phyloP scores from a whole-genome alignment of 176 grass and related monocot genomes.

The Aegilops speltoides region DNA sequence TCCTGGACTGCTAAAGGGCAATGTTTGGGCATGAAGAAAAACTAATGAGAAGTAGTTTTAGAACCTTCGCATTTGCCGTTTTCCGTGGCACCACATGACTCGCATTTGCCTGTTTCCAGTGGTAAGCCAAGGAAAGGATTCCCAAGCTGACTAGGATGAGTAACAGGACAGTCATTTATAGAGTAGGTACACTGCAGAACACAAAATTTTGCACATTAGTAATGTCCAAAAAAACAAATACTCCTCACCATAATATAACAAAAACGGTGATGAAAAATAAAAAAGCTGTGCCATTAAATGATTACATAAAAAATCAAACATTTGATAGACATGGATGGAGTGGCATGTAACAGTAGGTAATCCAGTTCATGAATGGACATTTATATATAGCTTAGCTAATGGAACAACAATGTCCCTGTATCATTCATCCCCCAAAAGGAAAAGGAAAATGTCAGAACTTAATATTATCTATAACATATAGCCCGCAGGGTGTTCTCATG shows the following conservation, averaged over 20 bases:
- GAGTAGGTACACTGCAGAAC: conserved; percentile 61
- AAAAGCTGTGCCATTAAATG: background rate
- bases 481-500: background rate
- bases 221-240: conserved; percentile 6
- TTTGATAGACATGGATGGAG: background rate
- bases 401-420: background rate
- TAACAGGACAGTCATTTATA: conserved; percentile 65
- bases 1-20: conserved; percentile 1
- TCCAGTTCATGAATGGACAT: background rate
- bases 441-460: background rate
- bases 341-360: background rate
- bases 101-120: conserved; percentile 79
- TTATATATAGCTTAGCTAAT: background rate
- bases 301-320: background rate
- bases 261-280: background rate
- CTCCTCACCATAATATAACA: background rate
- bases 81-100: conserved; percentile 86
- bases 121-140: conserved; percentile 95
- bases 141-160: conserved; percentile 78
- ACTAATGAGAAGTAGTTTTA: conserved; percentile 8
- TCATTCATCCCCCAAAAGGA: background rate
- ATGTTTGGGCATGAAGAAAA: conserved; percentile 3
- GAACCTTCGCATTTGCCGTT: conserved; percentile 87
- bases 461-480: background rate
- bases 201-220: conserved; percentile 11